phyloP scores from a whole-genome alignment of 768 basidiomycete genomes.

The Strobilomyces echinocephalus region DNA sequence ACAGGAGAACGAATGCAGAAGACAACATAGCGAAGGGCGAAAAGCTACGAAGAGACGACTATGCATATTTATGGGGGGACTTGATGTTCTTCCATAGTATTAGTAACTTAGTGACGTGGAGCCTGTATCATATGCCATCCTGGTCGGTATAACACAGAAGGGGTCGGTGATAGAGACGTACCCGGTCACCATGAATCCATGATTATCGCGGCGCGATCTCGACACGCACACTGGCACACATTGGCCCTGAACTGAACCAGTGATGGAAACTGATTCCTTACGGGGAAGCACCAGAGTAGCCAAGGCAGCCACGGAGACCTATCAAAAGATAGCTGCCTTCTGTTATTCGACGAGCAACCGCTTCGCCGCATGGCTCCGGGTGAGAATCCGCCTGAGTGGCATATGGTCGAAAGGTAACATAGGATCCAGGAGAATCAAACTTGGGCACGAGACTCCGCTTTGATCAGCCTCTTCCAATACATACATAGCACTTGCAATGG shows the following conservation, averaged over 20 bases:
- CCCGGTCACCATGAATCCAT: background rate
- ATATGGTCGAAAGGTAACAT: background rate
- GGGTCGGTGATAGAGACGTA: background rate
- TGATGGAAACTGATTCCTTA: background rate
- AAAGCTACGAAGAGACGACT: background rate
- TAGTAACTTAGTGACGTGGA: background rate
- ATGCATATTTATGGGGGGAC: conserved; percentile 13
- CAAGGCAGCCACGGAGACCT: background rate
- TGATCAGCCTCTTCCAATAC: too few species aligned
- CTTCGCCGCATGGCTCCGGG: background rate
- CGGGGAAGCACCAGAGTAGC: background rate
- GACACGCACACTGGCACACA: background rate
- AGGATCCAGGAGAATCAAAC: background rate
- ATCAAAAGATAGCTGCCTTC: background rate
- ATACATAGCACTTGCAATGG: too few species aligned
- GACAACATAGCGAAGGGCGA: conserved; percentile 14
- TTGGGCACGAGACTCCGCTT: too few species aligned
- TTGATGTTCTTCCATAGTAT: too few species aligned
- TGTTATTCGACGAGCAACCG: background rate
- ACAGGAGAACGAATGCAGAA: conserved; percentile 13
- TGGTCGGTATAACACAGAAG: too few species aligned
- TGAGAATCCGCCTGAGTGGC: background rate
- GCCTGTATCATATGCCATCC: background rate
- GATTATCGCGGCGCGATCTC: background rate
- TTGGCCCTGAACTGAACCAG: background rate